Conservation (phyloP, 2,329 filamentous ascomycete species). For the Pestalotiopsis fici region DNA sequence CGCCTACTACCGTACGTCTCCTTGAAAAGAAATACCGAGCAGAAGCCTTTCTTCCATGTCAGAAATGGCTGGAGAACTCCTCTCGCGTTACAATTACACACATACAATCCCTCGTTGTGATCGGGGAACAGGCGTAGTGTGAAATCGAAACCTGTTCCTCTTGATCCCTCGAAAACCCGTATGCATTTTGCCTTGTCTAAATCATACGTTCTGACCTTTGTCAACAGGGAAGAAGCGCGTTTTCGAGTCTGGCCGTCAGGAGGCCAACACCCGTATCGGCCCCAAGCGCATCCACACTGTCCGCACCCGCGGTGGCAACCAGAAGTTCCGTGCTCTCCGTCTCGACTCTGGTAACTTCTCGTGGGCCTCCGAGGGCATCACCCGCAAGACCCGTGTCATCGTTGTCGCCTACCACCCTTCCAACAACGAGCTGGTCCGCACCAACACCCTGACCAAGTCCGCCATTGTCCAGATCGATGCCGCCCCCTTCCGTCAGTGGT, state of each 20-base stretch:
- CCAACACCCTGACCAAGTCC: slow-evolving; percentile 99
- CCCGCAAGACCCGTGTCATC: slow-evolving; percentile 99
- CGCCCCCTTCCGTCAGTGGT: slow-evolving; percentile 99
- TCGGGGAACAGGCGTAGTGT: not conserved
- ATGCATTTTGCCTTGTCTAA: slow-evolving; percentile 43
- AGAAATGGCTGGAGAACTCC: slow-evolving; percentile 20
- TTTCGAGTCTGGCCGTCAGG: slow-evolving; percentile 99
- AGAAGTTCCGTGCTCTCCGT: slow-evolving; percentile 98
- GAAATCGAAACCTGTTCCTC: not conserved
- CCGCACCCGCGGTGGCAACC: slow-evolving; percentile 97
- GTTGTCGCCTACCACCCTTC: slow-evolving; percentile 98
- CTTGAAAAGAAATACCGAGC: slow-evolving; percentile 1
- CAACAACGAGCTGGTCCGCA: slow-evolving; percentile 99
- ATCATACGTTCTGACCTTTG: slow-evolving; percentile 74
- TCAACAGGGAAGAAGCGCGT: slow-evolving; percentile 89
- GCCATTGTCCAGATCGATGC: slow-evolving; percentile 99
- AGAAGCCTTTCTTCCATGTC: not conserved
- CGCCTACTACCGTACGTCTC: slow-evolving; percentile 80
- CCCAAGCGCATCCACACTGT: slow-evolving; percentile 95
- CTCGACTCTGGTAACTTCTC: slow-evolving; percentile 99
- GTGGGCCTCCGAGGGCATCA: slow-evolving; percentile 96
- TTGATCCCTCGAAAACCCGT: slow-evolving; percentile 63
- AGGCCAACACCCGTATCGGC: slow-evolving; percentile 99
- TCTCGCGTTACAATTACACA: no score
- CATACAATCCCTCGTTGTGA: not conserved